Percentiles rank a stretch among this genome's conserved stretches.
phyloP scores from a whole-genome alignment of 2,329 filamentous ascomycete species.

The Thielaviopsis ethacetica region DNA sequence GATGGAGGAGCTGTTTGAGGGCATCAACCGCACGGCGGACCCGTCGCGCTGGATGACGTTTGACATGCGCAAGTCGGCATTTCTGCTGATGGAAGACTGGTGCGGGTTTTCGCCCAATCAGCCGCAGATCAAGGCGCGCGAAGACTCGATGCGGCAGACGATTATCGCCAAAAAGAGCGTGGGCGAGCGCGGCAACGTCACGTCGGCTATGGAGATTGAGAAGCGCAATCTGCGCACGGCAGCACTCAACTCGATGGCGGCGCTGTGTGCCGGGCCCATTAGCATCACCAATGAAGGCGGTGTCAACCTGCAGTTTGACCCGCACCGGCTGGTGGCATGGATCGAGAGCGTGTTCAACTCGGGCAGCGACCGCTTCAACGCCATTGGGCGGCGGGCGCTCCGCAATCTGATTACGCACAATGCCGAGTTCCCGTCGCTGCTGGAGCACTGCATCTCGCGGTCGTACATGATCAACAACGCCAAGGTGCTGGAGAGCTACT shows the following conservation, averaged over 20 bases:
- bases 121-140: conserved; percentile 59
- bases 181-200: conserved; percentile 60
- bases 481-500: conserved; percentile 88
- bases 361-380: conserved; percentile 77
- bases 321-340: conserved; percentile 86
- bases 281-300: conserved; percentile 79
- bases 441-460: conserved; percentile 79
- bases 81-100: conserved; percentile 97
- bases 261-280: conserved; percentile 73
- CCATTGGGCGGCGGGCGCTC: conserved; percentile 73
- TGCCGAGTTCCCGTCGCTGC: conserved; percentile 64
- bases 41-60: conserved; percentile 94
- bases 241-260: conserved; percentile 87
- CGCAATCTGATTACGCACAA: conserved; percentile 87
- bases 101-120: conserved; percentile 94
- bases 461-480: conserved; percentile 71
- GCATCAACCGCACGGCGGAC: conserved; percentile 71
- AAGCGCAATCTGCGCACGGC: conserved; percentile 83
- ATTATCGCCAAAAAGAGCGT: conserved; percentile 64
- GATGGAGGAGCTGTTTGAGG: conserved; percentile 83
- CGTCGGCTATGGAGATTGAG: conserved; percentile 90
- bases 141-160: conserved; percentile 76
- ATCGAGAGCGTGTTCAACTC: conserved; percentile 89
- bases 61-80: conserved; percentile 86
- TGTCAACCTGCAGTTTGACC: conserved; percentile 76